Base-by-base conservation (phyloP, 495 filamentous ascomycete species). In the Lasiosphaeria hispida region DNA sequence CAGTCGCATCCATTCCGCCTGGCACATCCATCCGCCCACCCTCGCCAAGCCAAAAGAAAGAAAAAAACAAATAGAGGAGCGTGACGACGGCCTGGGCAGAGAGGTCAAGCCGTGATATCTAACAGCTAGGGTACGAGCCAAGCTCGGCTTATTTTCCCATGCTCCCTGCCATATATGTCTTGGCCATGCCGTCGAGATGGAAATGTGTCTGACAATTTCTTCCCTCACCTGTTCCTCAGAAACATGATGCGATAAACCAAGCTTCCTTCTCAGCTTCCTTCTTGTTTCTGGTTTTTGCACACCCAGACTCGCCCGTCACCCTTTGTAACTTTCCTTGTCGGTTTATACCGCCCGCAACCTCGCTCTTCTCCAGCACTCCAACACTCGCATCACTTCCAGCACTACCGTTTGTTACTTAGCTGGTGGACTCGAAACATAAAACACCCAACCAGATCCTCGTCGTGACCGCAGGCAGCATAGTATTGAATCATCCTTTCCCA, bases 21-120 rank as follows among this genome's bases (percentile, higher is more conserved):
- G n/a, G n/a, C n/a, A n/a, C n/a, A n/a, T n/a, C n/a, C n/a, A n/a
- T n/a, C n/a, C 5, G 5, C 23, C 23, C 23, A 30, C 54, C 54
- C 59, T 41, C 40, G 62, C 64, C 62, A 67, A 67, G 62, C 53
- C 53, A 17, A 56, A 39, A 53, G 53, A 53, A 40, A 64, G 59
- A 63, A 68, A 59, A 63, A 65, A 52, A 58, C 53, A 55, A 57
- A 30, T 30, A 30, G 5, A 30, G 23, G 23, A 34, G 23, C 14
- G 23, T 49, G 47, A n/a, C 11, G 6, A 33, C 33, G 23, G 47
- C 8, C 17, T 9, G 6, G 8, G 47, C 19, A 15, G 49, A 15
- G 49, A 52, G 49, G 35, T 40, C 36, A 36, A 52, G 49, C 49
- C 49, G 35, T 37, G 49, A 52, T 52, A 38, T 19, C 45, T 57